Evolutionary conservation across 2,329 filamentous ascomycete genomes (phyloP).

Genomic region (Geosmithia putterillii): DNA sequence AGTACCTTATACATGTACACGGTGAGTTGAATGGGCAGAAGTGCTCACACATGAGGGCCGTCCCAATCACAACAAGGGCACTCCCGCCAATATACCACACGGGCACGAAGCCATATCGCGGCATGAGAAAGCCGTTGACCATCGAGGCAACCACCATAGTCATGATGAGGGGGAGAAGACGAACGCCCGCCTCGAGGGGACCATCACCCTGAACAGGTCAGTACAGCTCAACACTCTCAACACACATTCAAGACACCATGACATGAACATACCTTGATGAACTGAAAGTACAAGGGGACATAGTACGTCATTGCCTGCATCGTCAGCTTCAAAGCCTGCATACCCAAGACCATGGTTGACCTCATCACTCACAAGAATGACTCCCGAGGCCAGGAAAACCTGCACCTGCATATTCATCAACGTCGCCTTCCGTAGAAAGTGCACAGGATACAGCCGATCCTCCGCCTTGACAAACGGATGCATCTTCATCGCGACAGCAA

Average conservation of each 20-base stretch:
- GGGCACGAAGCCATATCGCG: slow-evolving; percentile 19
- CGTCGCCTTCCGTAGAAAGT: slow-evolving; percentile 3
- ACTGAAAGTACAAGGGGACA: slow-evolving; percentile 36
- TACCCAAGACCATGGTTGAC: no score
- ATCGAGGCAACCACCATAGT: slow-evolving; percentile 20
- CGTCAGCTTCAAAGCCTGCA: no score
- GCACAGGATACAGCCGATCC: no score
- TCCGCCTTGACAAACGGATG: slow-evolving; percentile 9
- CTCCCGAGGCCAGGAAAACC: slow-evolving; percentile 7
- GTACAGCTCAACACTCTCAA: background rate
- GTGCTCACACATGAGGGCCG: slow-evolving; percentile 17
- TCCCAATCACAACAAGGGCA: slow-evolving; percentile 16
- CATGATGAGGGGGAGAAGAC: slow-evolving; percentile 24
- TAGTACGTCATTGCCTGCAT: slow-evolving; percentile 19
- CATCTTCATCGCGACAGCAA: slow-evolving; percentile 24
- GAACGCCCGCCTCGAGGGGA: slow-evolving; percentile 20
- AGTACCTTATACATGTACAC: background rate
- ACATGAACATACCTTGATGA: slow-evolving; percentile 13
- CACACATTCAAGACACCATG: background rate
- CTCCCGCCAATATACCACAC: slow-evolving; percentile 23
- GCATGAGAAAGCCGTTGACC: slow-evolving; percentile 20
- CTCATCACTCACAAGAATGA: slow-evolving; percentile 7
- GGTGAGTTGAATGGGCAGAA: no score
- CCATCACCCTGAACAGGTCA: slow-evolving; percentile 15
- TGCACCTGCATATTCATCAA: slow-evolving; percentile 9